Conservation (phyloP, 192 early-diverging fungal genomes). For the Umbelopsis isabellina region DNA sequence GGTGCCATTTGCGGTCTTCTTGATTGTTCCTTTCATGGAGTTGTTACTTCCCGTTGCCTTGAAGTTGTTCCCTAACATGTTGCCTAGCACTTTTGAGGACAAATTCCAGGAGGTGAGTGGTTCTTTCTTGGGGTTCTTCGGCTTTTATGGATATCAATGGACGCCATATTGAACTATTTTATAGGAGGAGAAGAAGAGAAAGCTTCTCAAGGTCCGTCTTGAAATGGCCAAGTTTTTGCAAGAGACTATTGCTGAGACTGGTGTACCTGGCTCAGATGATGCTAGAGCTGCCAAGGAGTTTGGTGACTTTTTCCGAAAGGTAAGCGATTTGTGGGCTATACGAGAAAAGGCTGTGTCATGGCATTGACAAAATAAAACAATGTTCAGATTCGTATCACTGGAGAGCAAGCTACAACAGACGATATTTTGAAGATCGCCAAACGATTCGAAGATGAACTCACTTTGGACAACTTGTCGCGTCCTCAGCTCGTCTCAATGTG, state of each 20-base stretch:
- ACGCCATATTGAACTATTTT: background rate
- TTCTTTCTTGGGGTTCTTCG: background rate
- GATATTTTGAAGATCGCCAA: constrained; percentile 85
- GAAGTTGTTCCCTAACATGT: constrained; percentile 95
- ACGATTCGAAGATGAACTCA: constrained; percentile 93
- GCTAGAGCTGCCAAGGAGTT: constrained; percentile 71
- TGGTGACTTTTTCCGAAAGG: constrained; percentile 77
- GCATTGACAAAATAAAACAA: constrained; percentile 18
- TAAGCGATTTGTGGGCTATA: constrained; percentile 25
- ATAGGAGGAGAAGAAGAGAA: constrained; percentile 93
- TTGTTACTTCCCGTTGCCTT: constrained; percentile 89
- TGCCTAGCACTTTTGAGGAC: constrained; percentile 95
- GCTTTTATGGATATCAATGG: background rate
- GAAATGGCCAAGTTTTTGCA: constrained; percentile 96
- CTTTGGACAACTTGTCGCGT: constrained; percentile 89
- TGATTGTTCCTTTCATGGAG: constrained; percentile 95
- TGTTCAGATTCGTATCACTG: constrained; percentile 74
- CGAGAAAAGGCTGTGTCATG: background rate
- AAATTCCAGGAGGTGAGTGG: constrained; percentile 71
- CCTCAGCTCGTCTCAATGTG: constrained; percentile 96
- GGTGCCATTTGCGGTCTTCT: constrained; percentile 89
- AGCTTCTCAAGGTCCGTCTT: constrained; percentile 88
- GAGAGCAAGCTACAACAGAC: constrained; percentile 79
- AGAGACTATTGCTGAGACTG: constrained; percentile 90
- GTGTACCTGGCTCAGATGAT: constrained; percentile 52